Conservation (phyloP, 148 eudicot genomes). For the Vaccinium corymbosum region DNA sequence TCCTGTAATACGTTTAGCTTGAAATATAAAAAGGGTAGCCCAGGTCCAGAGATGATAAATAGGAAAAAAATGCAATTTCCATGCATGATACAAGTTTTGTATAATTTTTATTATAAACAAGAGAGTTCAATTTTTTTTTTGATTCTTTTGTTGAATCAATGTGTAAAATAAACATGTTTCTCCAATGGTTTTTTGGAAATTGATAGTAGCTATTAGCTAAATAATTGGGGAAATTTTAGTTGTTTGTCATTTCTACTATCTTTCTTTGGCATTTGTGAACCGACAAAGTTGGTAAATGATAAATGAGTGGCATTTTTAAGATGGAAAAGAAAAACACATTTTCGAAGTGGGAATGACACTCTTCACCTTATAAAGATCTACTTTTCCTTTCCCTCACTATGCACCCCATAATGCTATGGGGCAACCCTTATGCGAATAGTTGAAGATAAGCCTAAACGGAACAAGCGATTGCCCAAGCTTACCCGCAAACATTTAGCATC, state of each 20-base stretch:
- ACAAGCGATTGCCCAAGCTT: neutral
- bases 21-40: neutral
- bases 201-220: neutral
- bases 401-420: neutral
- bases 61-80: neutral
- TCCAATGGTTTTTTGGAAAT: neutral
- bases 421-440: neutral
- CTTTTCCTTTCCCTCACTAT: neutral
- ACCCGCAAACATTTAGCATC: neutral
- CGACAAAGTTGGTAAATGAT: neutral
- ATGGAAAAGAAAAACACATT: neutral
- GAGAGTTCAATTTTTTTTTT: neutral
- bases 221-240: neutral
- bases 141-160: neutral
- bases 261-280: neutral
- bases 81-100: neutral
- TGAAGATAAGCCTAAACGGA: neutral
- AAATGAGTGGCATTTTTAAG: neutral
- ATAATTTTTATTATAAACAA: neutral
- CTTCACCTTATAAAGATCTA: neutral
- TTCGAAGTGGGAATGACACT: neutral
- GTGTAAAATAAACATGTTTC: neutral
- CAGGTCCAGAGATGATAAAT: neutral
- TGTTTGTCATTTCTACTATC: neutral
- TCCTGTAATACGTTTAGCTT: neutral